Base-by-base conservation (phyloP, 148 eudicot genomes). In the Rheum nobile region DNA sequence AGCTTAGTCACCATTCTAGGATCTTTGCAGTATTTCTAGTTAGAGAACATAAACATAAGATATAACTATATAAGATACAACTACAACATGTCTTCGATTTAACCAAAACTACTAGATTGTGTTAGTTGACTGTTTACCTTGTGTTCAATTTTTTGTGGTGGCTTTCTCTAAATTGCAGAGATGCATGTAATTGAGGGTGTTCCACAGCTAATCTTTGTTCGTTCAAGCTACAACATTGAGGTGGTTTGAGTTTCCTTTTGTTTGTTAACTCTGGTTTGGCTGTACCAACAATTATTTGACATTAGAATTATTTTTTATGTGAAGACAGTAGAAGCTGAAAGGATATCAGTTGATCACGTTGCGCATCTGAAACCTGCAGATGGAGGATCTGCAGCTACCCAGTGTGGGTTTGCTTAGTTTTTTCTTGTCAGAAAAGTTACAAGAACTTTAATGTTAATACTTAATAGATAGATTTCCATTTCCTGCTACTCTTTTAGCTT, bases 311-410 rank as follows among this genome's bases (percentile, higher is more conserved):
- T 73, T n/a, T 44, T 80, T 65, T 77, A 39, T 79, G 75, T 70
- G 63, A 63, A 94, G 98, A 94, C 98, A 21, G 98, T 94, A 52
- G 98, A 94, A 81, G 98, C 98, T 22, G 98, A 94, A 78, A 79
- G 98, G 75, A 94, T 94, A 72, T 94, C 98, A 34, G 97, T 94
- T 71, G 97, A 94, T 77, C 98, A 94, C 85, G 97, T 94, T 76
- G 98, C 98, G 38, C 98, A 89, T 77, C 96, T 94, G 47, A 94
- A 94, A 84, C 98, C 97, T 75, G 86, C 98, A 78, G 98, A 94
- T 76, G 98, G 98, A 75, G 97, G 98, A 75, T 94, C 97, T 65
- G 98, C 98, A 77, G 98, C 93, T 63, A 94, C 97, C 52, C 98
- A 94, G 77, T 80, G 98, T 94, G 79, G 85, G 90, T 55, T 41